A percentile compares a stretch with the other conserved stretches of the same genome.
Conservation (phyloP, 1,284 basidiomycete species). For the Mycosarcoma mackinlayi region DNA sequence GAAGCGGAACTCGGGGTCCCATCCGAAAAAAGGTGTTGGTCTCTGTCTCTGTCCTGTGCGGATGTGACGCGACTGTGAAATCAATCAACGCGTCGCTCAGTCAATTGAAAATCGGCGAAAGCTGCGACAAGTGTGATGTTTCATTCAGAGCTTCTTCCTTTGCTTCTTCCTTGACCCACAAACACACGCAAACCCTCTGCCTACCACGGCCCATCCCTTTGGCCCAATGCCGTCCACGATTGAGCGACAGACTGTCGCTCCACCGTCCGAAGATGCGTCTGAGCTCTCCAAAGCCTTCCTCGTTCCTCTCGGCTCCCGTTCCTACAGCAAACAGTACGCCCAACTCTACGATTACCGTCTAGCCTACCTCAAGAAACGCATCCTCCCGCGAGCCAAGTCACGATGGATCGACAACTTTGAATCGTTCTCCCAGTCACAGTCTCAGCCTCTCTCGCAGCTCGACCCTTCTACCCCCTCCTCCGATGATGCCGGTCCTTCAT, state of each 20-base stretch:
- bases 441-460: slow-evolving; percentile 26
- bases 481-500: slow-evolving; percentile 27
- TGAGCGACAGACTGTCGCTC: slow-evolving; percentile 11
- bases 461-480: no score
- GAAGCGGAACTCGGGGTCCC: slow-evolving; percentile 16
- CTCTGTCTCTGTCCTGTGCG: slow-evolving; percentile 3
- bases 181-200: neutral
- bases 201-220: neutral
- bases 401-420: slow-evolving; percentile 51
- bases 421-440: slow-evolving; percentile 23
- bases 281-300: slow-evolving; percentile 51
- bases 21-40: slow-evolving; percentile 31
- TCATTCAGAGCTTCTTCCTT: no score
- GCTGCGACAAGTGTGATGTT: no score
- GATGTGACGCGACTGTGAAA: slow-evolving; percentile 21
- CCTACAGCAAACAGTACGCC: slow-evolving; percentile 62
- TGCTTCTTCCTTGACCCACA: no score
- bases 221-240: slow-evolving; percentile 27
- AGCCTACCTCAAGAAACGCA: slow-evolving; percentile 58
- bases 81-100: slow-evolving; percentile 37
- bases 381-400: slow-evolving; percentile 46
- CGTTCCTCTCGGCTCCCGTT: slow-evolving; percentile 55
- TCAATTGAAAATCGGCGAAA: neutral
- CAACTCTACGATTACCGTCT: slow-evolving; percentile 67
- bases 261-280: neutral